A percentile compares a stretch with the other conserved stretches of the same genome.
Evolutionary conservation across 148 eudicot genomes (phyloP).

Genomic region (Rhododendron ferrugineum): DNA sequence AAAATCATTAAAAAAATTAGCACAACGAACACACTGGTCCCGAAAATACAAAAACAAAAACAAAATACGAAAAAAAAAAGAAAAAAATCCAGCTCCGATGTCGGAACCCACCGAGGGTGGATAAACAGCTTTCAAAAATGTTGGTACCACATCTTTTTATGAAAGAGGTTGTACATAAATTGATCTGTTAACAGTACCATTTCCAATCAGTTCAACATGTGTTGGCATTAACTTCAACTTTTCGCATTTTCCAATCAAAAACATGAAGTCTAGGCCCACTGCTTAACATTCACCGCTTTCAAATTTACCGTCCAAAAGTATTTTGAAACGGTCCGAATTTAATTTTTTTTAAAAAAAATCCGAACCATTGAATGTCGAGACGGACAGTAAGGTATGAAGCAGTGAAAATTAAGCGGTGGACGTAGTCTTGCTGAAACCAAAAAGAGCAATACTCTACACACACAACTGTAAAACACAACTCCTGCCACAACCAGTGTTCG

Average conservation of each 20-base stretch:
- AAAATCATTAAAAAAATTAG: neutral
- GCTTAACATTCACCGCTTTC: too few species aligned
- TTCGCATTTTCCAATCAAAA: neutral
- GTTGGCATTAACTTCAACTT: slow-evolving; percentile 6
- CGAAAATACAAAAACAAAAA: too few species aligned
- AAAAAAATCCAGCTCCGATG: neutral
- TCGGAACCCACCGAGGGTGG: neutral
- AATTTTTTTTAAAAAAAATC: too few species aligned
- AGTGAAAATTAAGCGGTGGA: too few species aligned
- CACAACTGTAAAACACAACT: neutral
- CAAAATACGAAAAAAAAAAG: neutral
- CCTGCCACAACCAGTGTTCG: too few species aligned
- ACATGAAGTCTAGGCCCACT: neutral
- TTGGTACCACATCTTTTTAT: neutral
- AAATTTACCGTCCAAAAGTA: too few species aligned
- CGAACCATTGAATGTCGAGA: too few species aligned
- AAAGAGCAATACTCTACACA: too few species aligned
- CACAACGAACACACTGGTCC: neutral
- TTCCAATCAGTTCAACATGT: neutral
- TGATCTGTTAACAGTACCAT: neutral
- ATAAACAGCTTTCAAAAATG: neutral
- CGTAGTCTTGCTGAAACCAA: too few species aligned
- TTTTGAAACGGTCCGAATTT: too few species aligned
- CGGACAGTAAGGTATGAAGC: too few species aligned
- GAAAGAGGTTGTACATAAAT: neutral